These are phyloP conservation scores for Pseudoscleropodium purum DNA, from an alignment of 225 moss, liverwort and hornwort genomes.

Conservation along the genomic window DNA sequence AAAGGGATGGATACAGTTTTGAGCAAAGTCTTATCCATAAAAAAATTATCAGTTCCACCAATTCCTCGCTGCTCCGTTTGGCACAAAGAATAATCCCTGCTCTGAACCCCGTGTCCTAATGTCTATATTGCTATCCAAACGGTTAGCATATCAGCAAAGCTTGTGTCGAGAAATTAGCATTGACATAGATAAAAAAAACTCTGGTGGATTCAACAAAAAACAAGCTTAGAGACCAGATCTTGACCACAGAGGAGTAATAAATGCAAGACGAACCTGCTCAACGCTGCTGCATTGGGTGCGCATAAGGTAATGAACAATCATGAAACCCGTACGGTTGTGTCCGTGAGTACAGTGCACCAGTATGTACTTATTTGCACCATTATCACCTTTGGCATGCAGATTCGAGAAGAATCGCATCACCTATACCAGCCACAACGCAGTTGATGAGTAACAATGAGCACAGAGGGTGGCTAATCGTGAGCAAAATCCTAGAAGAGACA, in stretches of 20 bases:
- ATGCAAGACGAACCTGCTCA: slow-evolving; percentile 47
- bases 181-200: neutral
- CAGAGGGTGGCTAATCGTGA: neutral
- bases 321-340: slow-evolving; percentile 96
- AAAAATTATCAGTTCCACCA: neutral
- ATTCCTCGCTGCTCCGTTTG: neutral
- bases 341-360: slow-evolving; percentile 97
- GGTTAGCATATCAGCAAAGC: neutral
- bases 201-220: neutral
- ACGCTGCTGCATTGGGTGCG: slow-evolving; percentile 62
- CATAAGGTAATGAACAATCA: slow-evolving; percentile 96
- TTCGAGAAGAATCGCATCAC: slow-evolving; percentile 66
- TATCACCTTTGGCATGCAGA: slow-evolving; percentile 35
- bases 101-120: neutral
- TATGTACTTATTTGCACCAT: slow-evolving; percentile 54
- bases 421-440: slow-evolving; percentile 25
- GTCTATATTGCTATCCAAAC: neutral
- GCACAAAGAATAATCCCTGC: neutral
- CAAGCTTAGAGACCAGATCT: neutral
- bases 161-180: neutral
- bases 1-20: neutral
- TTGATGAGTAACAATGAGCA: neutral
- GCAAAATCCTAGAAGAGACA: neutral
- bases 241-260: neutral
- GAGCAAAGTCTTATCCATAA: neutral